Evolutionary conservation across 257 asterid species (phyloP), one percentile per base, ranked within the genome.

Genomic region (Echium plantagineum): DNA sequence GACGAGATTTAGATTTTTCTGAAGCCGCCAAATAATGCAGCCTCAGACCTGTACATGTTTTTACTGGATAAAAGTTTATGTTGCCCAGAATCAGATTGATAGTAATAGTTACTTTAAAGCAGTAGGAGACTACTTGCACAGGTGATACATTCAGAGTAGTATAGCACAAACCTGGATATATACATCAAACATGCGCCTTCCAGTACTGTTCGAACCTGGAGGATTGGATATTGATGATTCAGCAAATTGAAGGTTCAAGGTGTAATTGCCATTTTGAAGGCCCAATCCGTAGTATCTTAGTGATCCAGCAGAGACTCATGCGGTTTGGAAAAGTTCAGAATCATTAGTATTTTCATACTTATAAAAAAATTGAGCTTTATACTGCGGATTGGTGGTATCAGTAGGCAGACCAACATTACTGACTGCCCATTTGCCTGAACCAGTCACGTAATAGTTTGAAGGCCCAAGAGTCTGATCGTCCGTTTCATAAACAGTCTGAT

Each of bases 211-310:
- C 97, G 94, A 86, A 58, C 32, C 32, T 24, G 13, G 48, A 55
- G 73, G 48, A 62, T 74, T 65, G 35, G 22, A 59, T 55, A 89
- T 70, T 65, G 48, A 66, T 9, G 68, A 48, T 79, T 89, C 95
- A 0, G 77, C 91, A 67, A 89, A 89, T 70, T 71, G 87, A 65
- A 89, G 85, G 26, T 18, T 74, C 63, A 86, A 80, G 0, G 77
- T 86, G 81, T 89, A 89, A 66, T 80, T 77, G 15, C 95, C 95
- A 72, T 89, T 89, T 74, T 85, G 53, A 55, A 89, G 80, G 75
- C 87, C 94, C 74, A 86, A 62, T 49, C 96, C 91, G 60, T 77
- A 85, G 71, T 85, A 89, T 74, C 96, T 83, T 53, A 89, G 77
- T 9, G 97, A 89, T 61, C 91, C 80, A 38, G 93, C 87, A 6